Percentiles rank a stretch among this genome's conserved stretches.
These are phyloP conservation scores for Selenicereus undatus DNA, from an alignment of 148 eudicot species.

Conservation along the genomic window DNA sequence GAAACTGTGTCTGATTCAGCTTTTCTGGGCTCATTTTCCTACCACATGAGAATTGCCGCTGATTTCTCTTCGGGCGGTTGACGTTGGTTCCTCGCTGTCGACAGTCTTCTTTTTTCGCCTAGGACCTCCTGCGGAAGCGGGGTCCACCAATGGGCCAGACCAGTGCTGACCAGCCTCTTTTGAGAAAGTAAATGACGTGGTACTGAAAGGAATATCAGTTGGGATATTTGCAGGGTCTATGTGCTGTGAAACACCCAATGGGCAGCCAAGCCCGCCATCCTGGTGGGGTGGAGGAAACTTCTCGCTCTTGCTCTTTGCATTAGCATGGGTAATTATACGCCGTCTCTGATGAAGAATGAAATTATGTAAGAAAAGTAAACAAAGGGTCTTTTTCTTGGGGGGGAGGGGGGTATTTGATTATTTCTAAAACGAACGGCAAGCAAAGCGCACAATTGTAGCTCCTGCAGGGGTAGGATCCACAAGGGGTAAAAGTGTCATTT, in stretches of 20 bases:
- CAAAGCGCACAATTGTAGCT: not conserved
- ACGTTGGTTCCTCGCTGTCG: constrained; percentile 28
- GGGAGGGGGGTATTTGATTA: not conserved
- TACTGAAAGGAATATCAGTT: constrained; percentile 72
- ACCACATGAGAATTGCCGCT: constrained; percentile 28
- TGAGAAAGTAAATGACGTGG: constrained; percentile 56
- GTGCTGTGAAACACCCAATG: constrained; percentile 89
- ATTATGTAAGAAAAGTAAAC: not conserved
- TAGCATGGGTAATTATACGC: constrained; percentile 80
- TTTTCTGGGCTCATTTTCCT: constrained; percentile 26
- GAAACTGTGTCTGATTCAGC: not conserved
- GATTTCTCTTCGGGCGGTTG: constrained; percentile 18
- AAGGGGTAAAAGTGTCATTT: not conserved
- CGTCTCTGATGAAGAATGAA: constrained; percentile 51
- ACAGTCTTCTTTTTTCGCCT: constrained; percentile 52
- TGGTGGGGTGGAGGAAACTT: constrained; percentile 99
- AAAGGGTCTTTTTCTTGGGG: not conserved
- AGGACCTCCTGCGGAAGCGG: constrained; percentile 49
- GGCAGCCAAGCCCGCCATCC: constrained; percentile 86
- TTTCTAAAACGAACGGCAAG: not conserved
- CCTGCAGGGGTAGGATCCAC: not conserved
- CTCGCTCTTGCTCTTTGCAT: constrained; percentile 98
- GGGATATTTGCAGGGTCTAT: constrained; percentile 74
- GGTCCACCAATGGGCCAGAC: constrained; percentile 92
- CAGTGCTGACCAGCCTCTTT: constrained; percentile 68